Percentiles rank a stretch among this genome's conserved stretches.
Conservation (phyloP, 23 red algal species). For the Gracilaria gracilis region DNA sequence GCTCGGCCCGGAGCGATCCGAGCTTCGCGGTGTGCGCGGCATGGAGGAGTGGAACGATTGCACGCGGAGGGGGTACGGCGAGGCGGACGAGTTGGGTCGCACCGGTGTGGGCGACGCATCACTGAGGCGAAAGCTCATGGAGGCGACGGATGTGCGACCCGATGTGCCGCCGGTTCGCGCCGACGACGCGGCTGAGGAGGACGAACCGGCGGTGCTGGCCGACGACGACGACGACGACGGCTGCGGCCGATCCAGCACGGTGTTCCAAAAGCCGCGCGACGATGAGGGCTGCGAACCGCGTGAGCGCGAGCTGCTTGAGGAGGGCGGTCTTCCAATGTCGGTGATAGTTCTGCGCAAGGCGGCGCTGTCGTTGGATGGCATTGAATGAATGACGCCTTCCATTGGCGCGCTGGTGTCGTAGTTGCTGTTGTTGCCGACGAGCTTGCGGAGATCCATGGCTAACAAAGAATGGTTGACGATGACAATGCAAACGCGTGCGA, state of each 20-base stretch:
- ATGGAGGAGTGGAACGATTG: slow-evolving; percentile 3
- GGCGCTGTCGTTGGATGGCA: not conserved
- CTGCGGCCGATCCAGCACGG: slow-evolving; percentile 2
- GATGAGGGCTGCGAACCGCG: not conserved
- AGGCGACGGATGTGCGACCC: not conserved
- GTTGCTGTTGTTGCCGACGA: not conserved
- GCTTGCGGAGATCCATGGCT: slow-evolving; percentile 1
- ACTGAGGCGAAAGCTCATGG: slow-evolving; percentile 26
- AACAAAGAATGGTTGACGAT: not conserved
- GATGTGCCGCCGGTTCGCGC: not conserved
- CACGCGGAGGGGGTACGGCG: slow-evolving; percentile 6
- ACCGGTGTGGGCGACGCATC: not conserved
- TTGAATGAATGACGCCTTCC: slow-evolving; percentile 26
- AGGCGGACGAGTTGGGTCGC: slow-evolving; percentile 3
- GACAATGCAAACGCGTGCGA: too few relatives aligned
- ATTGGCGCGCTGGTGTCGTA: slow-evolving; percentile 18
- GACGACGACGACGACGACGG: slow-evolving; percentile 14
- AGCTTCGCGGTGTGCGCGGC: not conserved
- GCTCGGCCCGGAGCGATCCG: not conserved
- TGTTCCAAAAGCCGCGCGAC: slow-evolving; percentile 21
- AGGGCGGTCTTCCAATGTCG: not conserved
- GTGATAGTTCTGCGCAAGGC: slow-evolving; percentile 7
- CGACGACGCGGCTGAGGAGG: not conserved
- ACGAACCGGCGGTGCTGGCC: not conserved
- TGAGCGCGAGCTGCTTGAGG: not conserved